phyloP scores from a whole-genome alignment of 768 basidiomycete species.

The Melanogaster broomeanus region DNA sequence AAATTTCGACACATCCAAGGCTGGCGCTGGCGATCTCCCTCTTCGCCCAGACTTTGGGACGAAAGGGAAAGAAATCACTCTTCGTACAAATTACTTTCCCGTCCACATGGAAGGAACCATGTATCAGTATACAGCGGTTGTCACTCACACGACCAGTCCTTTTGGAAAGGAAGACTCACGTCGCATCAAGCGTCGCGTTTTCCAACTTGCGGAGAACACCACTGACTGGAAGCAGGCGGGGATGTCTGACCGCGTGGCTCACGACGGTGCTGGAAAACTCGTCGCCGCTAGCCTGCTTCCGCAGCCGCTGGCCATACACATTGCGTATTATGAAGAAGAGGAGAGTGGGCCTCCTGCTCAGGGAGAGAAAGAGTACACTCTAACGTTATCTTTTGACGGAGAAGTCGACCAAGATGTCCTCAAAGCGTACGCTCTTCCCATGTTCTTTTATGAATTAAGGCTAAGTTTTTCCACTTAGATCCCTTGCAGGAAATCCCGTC shows the following conservation, averaged over 20 bases:
- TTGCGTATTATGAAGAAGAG: slow-evolving; percentile 41
- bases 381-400: slow-evolving; percentile 37
- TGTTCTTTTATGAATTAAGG: background rate
- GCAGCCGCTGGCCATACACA: slow-evolving; percentile 35
- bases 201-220: slow-evolving; percentile 44
- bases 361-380: slow-evolving; percentile 35
- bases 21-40: slow-evolving; percentile 36
- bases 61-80: slow-evolving; percentile 37
- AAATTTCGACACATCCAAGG: slow-evolving; percentile 23
- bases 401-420: slow-evolving; percentile 38
- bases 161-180: slow-evolving; percentile 22
- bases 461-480: slow-evolving; percentile 38
- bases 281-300: slow-evolving; percentile 37
- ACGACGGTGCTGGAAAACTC: slow-evolving; percentile 46
- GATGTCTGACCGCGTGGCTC: slow-evolving; percentile 41
- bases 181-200: slow-evolving; percentile 43
- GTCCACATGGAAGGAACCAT: slow-evolving; percentile 40
- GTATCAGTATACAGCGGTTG: slow-evolving; percentile 41
- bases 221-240: slow-evolving; percentile 39
- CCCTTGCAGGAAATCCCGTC: slow-evolving; percentile 54
- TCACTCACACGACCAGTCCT: slow-evolving; percentile 26
- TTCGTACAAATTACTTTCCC: slow-evolving; percentile 54
- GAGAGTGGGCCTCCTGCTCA: slow-evolving; percentile 20
- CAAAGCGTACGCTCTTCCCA: slow-evolving; percentile 30
- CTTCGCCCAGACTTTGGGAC: slow-evolving; percentile 48